A percentile compares a stretch with the other conserved stretches of the same genome.
Conservation (phyloP, 2,329 filamentous ascomycete genomes). For the Penicillium sp. region DNA sequence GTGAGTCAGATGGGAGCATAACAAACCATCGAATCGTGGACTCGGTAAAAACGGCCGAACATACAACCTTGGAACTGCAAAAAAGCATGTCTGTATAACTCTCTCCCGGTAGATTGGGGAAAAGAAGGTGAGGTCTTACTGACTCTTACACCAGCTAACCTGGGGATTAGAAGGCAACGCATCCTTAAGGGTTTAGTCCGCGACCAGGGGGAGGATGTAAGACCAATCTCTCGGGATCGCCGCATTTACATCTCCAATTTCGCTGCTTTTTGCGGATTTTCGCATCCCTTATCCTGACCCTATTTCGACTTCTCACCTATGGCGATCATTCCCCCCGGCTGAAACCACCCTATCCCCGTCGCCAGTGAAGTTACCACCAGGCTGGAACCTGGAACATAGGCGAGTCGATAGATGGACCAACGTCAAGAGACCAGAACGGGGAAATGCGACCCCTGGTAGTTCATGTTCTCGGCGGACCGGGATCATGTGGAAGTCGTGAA, state of each 20-base stretch:
- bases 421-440: not conserved
- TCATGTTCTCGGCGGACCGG: not conserved
- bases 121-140: not conserved
- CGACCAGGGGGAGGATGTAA: conserved; percentile 7
- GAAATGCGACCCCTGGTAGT: not conserved
- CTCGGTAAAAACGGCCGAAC: conserved; percentile 24
- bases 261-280: not conserved
- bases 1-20: conserved; percentile 15
- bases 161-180: conserved; percentile 3
- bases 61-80: not conserved
- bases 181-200: conserved; percentile 1
- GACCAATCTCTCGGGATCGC: conserved; percentile 16
- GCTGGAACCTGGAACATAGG: conserved; percentile 16
- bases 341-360: conserved; percentile 5
- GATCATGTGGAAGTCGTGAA: not conserved
- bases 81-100: not conserved
- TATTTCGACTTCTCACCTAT: not conserved
- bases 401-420: not conserved
- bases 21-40: conserved; percentile 8
- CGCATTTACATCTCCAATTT: conserved; percentile 1
- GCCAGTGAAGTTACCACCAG: conserved; percentile 14
- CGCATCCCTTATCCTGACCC: conserved; percentile 2
- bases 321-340: conserved; percentile 1
- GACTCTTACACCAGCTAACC: not conserved
- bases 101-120: not conserved